These are phyloP conservation scores for Vanrija sp. DNA, from an alignment of 1,284 basidiomycete genomes.

Conservation along the genomic window DNA sequence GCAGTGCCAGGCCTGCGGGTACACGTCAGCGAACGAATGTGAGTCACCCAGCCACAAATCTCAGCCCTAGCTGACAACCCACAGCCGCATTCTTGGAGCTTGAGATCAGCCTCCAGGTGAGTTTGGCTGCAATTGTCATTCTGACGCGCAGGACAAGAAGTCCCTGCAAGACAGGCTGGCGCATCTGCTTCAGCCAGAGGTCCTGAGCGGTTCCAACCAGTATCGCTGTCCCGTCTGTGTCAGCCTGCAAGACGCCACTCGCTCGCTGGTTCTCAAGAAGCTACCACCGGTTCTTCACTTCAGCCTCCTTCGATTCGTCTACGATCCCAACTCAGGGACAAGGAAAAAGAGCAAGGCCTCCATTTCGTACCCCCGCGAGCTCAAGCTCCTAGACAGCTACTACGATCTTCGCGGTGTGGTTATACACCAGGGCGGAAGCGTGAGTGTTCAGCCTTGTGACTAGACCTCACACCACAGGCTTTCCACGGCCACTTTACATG, in stretches of 20 bases:
- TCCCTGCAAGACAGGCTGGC: slow-evolving; percentile 67
- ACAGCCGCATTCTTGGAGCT: slow-evolving; percentile 67
- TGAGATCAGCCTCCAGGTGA: slow-evolving; percentile 66
- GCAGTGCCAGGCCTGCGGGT: slow-evolving; percentile 64
- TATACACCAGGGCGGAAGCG: slow-evolving; percentile 67
- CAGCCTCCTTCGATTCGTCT: slow-evolving; percentile 82
- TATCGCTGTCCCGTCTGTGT: slow-evolving; percentile 74
- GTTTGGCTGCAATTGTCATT: slow-evolving; percentile 33
- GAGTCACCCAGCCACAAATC: neutral
- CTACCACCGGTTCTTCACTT: slow-evolving; percentile 81
- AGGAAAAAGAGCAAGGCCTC: slow-evolving; percentile 77
- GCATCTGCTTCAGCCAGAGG: slow-evolving; percentile 63
- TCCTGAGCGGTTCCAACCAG: slow-evolving; percentile 74
- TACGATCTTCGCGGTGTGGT: slow-evolving; percentile 81
- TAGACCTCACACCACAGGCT: slow-evolving; percentile 55
- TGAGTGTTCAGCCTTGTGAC: slow-evolving; percentile 19
- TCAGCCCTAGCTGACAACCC: neutral
- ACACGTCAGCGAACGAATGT: slow-evolving; percentile 23
- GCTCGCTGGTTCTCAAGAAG: slow-evolving; percentile 62
- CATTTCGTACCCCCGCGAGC: slow-evolving; percentile 71
- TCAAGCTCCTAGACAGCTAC: slow-evolving; percentile 50
- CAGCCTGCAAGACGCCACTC: slow-evolving; percentile 67
- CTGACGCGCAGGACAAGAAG: slow-evolving; percentile 55
- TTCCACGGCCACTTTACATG: slow-evolving; percentile 91
- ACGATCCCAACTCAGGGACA: slow-evolving; percentile 68